Percentiles rank a stretch among this genome's conserved stretches.
Evolutionary conservation across 148 eudicot species (phyloP).

Genomic region (Mesembryanthemum crystallinum): DNA sequence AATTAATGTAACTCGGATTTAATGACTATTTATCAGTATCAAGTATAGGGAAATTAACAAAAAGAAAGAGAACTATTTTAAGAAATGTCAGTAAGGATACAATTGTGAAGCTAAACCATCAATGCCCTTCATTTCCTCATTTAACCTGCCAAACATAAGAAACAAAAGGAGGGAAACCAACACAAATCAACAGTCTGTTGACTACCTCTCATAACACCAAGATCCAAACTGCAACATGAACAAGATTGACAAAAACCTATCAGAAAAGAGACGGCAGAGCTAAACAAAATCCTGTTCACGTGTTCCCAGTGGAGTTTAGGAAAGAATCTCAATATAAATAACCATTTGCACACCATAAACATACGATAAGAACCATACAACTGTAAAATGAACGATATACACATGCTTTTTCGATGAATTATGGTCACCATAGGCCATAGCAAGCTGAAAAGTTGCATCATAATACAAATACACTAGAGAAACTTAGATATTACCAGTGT

Average conservation of each 20-base stretch:
- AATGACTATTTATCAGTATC: no score
- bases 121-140: conserved; percentile 84
- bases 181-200: not conserved
- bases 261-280: not conserved
- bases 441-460: not conserved
- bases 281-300: not conserved
- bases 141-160: conserved; percentile 52
- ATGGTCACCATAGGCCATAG: not conserved
- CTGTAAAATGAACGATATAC: not conserved
- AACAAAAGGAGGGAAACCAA: not conserved
- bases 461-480: no score
- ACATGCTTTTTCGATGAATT: not conserved
- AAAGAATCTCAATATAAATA: not conserved
- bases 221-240: not conserved
- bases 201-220: not conserved
- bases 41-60: not conserved
- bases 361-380: not conserved
- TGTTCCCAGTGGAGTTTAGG: not conserved
- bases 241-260: not conserved
- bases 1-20: no score
- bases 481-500: no score
- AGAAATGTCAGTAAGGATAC: conserved; percentile 66
- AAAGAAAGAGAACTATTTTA: not conserved
- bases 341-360: not conserved
- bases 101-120: conserved; percentile 64